These are phyloP conservation scores for Botrytis sinoallii DNA, from an alignment of 2,329 filamentous ascomycete species.

Conservation along the genomic window DNA sequence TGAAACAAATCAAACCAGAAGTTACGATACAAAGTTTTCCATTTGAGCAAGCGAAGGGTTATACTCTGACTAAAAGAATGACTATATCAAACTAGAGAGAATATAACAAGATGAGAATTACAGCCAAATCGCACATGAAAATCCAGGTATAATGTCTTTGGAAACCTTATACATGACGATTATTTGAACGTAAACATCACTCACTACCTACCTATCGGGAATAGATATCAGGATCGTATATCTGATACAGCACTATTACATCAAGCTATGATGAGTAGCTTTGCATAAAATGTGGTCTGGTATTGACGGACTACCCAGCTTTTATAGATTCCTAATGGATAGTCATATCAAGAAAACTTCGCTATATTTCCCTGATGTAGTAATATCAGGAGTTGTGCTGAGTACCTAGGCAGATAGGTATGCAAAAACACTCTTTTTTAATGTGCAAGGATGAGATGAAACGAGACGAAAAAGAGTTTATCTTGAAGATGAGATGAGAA, in stretches of 20 bases:
- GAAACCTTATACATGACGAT: neutral
- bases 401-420: neutral
- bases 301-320: neutral
- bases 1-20: neutral
- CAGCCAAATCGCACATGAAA: neutral
- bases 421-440: neutral
- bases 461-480: neutral
- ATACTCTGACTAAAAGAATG: fast-evolving
- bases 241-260: neutral
- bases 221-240: neutral
- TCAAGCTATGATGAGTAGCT: neutral
- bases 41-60: neutral
- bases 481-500: neutral
- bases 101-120: neutral
- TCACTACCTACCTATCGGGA: neutral
- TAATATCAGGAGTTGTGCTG: neutral
- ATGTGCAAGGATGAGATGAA: neutral
- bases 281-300: neutral
- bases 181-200: neutral
- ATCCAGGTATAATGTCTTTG: neutral
- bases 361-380: neutral
- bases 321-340: neutral
- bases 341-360: neutral
- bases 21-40: neutral
- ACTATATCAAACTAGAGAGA: neutral